These are phyloP conservation scores for Hamamelis virginiana DNA, from an alignment of 164 flowering plant genomes.

Conservation along the genomic window DNA sequence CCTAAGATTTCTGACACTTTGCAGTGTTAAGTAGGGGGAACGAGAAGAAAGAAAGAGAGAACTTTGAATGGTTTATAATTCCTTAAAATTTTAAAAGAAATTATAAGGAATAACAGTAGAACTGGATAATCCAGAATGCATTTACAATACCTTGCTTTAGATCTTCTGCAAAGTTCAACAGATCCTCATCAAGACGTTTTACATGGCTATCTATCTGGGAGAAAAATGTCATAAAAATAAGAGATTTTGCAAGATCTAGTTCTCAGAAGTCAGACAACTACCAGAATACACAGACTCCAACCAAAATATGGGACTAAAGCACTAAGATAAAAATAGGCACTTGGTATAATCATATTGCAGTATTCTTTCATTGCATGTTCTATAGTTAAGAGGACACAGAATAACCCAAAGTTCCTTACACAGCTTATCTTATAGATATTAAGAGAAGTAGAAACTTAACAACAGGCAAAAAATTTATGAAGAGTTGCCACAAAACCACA, in stretches of 20 bases:
- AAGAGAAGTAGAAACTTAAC: neutral
- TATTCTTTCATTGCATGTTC: neutral
- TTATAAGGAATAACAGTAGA: neutral
- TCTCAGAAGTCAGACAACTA: too few relatives aligned
- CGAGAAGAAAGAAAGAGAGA: too few relatives aligned
- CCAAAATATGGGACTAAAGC: neutral
- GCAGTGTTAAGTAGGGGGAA: too few relatives aligned
- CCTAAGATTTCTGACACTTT: too few relatives aligned
- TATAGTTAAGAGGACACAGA: neutral
- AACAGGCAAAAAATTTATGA: neutral
- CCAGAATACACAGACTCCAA: neutral
- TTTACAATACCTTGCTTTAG: slow-evolving; percentile 78
- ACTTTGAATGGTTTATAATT: neutral
- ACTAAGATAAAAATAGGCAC: neutral
- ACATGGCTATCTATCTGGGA: slow-evolving; percentile 98
- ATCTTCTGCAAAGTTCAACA: slow-evolving; percentile 90
- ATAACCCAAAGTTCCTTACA: neutral
- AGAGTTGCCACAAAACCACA: neutral
- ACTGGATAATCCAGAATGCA: neutral
- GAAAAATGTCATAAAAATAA: neutral
- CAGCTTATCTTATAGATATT: neutral
- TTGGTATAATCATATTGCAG: neutral
- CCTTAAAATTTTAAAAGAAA: too few relatives aligned
- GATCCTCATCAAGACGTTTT: slow-evolving; percentile 95
- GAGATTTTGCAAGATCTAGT: neutral